Conservation (phyloP, 805 yeast genomes). For the Citeromyces nyonsensis region DNA sequence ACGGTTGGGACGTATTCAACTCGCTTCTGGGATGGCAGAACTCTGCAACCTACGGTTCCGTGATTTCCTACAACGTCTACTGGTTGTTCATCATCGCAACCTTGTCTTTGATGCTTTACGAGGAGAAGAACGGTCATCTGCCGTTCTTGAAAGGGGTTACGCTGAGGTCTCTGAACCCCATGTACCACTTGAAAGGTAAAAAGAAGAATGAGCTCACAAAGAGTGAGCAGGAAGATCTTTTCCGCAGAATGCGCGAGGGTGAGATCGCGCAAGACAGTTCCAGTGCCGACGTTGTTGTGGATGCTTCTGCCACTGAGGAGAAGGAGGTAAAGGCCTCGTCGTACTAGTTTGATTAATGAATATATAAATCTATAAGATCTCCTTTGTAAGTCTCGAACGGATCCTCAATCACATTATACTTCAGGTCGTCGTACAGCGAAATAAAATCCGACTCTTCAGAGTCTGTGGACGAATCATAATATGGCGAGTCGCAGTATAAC, state of each 20-base stretch:
- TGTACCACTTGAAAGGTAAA: constrained; percentile 56
- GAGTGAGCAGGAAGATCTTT: constrained; percentile 37
- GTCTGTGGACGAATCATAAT: too few species aligned
- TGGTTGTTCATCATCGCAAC: constrained; percentile 58
- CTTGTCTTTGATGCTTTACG: constrained; percentile 52
- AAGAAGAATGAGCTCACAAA: constrained; percentile 39
- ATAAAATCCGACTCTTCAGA: too few species aligned
- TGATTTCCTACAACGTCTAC: constrained; percentile 75
- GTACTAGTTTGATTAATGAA: too few species aligned
- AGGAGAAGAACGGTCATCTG: constrained; percentile 74
- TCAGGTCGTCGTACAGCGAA: too few species aligned
- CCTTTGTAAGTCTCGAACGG: too few species aligned
- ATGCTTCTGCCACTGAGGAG: too few species aligned
- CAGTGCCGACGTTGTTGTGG: not conserved
- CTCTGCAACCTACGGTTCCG: constrained; percentile 88
- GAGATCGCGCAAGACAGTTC: not conserved
- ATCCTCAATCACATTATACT: too few species aligned
- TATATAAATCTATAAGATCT: too few species aligned
- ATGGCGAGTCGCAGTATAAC: too few species aligned
- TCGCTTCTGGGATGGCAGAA: constrained; percentile 95
- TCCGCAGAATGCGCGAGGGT: constrained; percentile 9
- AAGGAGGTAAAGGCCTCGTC: too few species aligned
- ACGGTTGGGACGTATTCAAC: constrained; percentile 96
- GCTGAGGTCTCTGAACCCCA: constrained; percentile 48
- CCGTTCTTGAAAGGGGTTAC: constrained; percentile 42